Base-by-base conservation (phyloP, 1,284 basidiomycete genomes). In the Malassezia dermatis region DNA sequence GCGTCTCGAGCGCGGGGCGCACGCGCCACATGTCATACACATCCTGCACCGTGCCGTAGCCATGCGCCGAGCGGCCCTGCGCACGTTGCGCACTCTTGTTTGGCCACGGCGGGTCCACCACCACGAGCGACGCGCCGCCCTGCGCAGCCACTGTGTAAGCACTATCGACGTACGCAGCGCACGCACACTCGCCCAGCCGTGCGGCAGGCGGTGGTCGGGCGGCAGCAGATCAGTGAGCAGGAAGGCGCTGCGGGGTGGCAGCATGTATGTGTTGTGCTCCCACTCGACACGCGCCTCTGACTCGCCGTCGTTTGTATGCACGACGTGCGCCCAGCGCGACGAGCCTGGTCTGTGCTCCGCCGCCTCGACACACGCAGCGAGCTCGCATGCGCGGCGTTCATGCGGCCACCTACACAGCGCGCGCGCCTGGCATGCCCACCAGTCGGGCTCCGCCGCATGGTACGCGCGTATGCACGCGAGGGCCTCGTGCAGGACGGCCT, bases 101-200 rank as follows among this genome's bases (percentile, higher is more conserved):
- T 26, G 59, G 59, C 48, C 55, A 60, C 23, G 59, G 59, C 6
- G 59, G 59, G 37, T 60, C 59, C n/a, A 60, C 31, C 26, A 57
- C 26, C 5, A 60, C 39, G 13, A 60, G 27, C 17, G 57, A 55
- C 2, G 50, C 54, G 23, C 55, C 59, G 23, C 48, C 42, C 1
- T 17, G 21, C 12, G 12, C 15, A 17, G 44, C 24, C 32, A 56
- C 41, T 43, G 17, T 27, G 23, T 43, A 5, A 43, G 23, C 13
- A 21, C 24, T 28, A 2, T 11, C 12, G 8, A 40, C 54, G 34
- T 51, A 56, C 54, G 48, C 17, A 51, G 28, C 7, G 23, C 43
- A 5, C 34, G 39, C 31, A 52, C 40, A 3, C 8, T 10, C 6
- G n/a, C 28, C 45, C 51, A 53, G 39, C 56, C 51, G 15, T 21